Percentiles rank a stretch among this genome's conserved stretches.
Evolutionary conservation across 768 basidiomycete species (phyloP).

Genomic region (Calocera cornea): DNA sequence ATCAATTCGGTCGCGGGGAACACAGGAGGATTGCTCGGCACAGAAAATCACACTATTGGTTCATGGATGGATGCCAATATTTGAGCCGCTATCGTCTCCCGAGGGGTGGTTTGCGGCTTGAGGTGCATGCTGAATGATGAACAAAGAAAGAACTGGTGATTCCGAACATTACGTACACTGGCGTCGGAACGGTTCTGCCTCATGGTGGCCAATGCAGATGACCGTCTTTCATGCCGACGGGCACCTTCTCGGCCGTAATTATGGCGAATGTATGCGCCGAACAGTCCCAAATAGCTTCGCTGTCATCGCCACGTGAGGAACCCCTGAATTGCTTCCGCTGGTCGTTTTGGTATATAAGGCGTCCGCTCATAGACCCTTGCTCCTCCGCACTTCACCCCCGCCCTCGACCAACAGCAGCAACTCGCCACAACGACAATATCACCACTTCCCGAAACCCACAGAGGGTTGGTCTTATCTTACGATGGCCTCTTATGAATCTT

Average conservation of each 20-base stretch:
- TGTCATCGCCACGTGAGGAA: background rate
- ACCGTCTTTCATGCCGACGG: background rate
- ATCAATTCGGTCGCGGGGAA: too few species aligned
- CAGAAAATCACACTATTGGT: too few species aligned
- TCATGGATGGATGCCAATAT: too few species aligned
- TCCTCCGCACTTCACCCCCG: background rate
- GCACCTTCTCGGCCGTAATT: background rate
- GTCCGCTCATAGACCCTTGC: background rate
- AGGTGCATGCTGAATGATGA: too few species aligned
- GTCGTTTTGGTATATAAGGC: background rate
- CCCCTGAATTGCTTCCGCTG: background rate
- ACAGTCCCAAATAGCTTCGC: background rate
- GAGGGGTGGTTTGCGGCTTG: too few species aligned
- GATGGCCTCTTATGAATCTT: constrained; percentile 4
- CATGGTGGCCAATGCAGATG: too few species aligned
- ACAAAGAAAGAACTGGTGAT: too few species aligned
- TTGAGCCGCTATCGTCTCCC: too few species aligned
- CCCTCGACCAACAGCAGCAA: background rate
- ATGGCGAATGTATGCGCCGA: background rate
- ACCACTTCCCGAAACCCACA: background rate
- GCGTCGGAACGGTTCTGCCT: too few species aligned
- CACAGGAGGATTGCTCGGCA: too few species aligned
- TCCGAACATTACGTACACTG: too few species aligned
- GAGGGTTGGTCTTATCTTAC: constrained; percentile 3
- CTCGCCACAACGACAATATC: background rate